Base-by-base conservation (phyloP, 2,329 filamentous ascomycete genomes). In the Colletotrichum trifolii region DNA sequence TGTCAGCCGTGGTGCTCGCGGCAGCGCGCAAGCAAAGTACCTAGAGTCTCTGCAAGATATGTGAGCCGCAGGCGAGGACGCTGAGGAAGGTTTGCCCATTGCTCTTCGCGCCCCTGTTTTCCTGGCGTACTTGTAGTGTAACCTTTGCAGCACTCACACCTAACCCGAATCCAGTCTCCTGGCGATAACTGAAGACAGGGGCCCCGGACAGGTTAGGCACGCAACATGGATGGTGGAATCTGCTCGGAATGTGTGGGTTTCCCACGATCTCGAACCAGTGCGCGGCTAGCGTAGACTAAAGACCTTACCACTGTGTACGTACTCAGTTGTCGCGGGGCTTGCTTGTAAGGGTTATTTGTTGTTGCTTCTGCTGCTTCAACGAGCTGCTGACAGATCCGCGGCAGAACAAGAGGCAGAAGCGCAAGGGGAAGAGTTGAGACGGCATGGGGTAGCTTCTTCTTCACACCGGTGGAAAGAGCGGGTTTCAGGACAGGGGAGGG, bases 401-500 rank as follows among this genome's bases (percentile, higher is more conserved):
- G 40, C 25, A 35, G 46, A 52, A 12, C 36, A 50, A 54, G 43
- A 49, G 42, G 33, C 43, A 13, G 42, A 40, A 13, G 25, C 36
- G 42, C 54, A 33, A 45, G 39, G 56, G 50, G 12, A 25, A 46
- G 48, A 60, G 55, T 15, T 52, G 52, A 56, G 52, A 65, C 50
- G 42, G 36, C 40, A 50, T 55, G 58, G 52, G 50, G 52, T 42
- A 61, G 61, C 56, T 55, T 64, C 56, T 60, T 55, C 50, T 25
- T 55, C 50, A 55, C 13, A 46, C 13, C 50, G 39, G 57, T 52
- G 58, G 62, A 54, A 63, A 66, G 66, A 67, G 57, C 66, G 66
- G 66, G 66, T 67, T 67, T 67, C 66, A 67, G 63, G 49, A 54
- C 66, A 66, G 43, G 66, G 64, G 36, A 50, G 54, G 53, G 43